These are phyloP conservation scores for Salix koriyanagi DNA, from an alignment of 345 rosid genomes.

Conservation along the genomic window DNA sequence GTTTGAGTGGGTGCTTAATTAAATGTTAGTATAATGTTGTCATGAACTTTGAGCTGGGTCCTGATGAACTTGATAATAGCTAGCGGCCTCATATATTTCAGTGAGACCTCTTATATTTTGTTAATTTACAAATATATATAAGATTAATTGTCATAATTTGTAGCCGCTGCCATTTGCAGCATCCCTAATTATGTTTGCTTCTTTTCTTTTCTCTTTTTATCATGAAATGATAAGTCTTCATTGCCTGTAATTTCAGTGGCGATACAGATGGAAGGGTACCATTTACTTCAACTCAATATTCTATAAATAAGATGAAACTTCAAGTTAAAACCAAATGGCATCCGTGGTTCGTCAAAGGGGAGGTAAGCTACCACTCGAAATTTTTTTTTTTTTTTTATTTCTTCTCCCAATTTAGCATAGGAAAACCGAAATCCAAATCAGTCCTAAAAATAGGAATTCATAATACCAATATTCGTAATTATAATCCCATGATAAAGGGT, in stretches of 20 bases:
- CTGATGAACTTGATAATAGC: not conserved
- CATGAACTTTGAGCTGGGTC: not conserved
- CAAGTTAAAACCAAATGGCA: conserved; percentile 57
- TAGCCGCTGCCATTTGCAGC: not conserved
- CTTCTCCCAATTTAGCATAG: not conserved
- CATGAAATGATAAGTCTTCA: not conserved
- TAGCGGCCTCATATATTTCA: not conserved
- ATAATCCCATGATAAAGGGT: no score
- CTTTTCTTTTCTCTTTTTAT: no score
- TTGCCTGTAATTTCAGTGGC: conserved; percentile 47
- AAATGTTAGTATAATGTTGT: not conserved
- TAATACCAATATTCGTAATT: no score
- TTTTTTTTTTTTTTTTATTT: not conserved
- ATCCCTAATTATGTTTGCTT: not conserved
- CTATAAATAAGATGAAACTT: conserved; percentile 58
- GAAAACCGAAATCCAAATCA: no score
- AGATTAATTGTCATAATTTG: not conserved
- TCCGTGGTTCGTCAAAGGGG: conserved; percentile 65
- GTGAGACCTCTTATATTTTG: not conserved
- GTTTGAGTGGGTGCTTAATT: no score
- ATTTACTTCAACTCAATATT: conserved; percentile 68
- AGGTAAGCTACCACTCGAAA: conserved; percentile 26
- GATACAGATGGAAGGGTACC: conserved; percentile 85
- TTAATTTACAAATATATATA: not conserved
- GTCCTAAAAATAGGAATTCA: no score